phyloP scores from a whole-genome alignment of 108 stramenopile species.

The Skeletonema marinoi region DNA sequence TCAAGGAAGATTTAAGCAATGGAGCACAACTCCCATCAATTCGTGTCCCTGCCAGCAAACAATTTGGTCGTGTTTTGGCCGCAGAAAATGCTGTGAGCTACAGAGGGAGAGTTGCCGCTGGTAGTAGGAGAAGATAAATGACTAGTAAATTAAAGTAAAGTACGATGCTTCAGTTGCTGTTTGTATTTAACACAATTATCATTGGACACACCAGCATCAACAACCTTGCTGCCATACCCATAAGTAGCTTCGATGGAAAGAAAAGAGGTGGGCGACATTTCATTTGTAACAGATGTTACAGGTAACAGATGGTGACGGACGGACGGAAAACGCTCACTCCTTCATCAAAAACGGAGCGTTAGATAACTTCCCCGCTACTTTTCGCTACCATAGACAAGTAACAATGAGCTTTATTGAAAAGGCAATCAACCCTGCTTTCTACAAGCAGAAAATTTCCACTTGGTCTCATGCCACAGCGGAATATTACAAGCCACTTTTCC shows the following conservation, averaged over 20 bases:
- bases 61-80: conserved; percentile 39
- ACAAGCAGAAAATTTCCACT: conserved; percentile 17
- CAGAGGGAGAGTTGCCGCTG: conserved; percentile 18
- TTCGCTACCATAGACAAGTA: too few relatives aligned
- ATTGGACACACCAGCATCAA: too few relatives aligned
- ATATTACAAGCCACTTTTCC: conserved; percentile 57
- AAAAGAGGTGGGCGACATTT: too few relatives aligned
- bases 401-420: conserved; percentile 41
- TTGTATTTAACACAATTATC: too few relatives aligned
- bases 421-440: conserved; percentile 36
- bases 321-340: too few relatives aligned
- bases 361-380: too few relatives aligned
- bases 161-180: background rate
- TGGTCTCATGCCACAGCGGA: conserved; percentile 18
- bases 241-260: too few relatives aligned
- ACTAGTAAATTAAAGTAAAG: background rate
- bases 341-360: too few relatives aligned
- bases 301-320: too few relatives aligned
- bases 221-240: too few relatives aligned
- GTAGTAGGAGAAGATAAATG: background rate
- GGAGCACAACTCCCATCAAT: conserved; percentile 16
- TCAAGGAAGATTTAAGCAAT: conserved; percentile 28
- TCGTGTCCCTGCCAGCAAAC: conserved; percentile 28
- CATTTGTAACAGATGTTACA: too few relatives aligned
- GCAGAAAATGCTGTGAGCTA: conserved; percentile 43